Conservation (phyloP, 1,284 basidiomycete genomes). For the Porodaedalea pini region DNA sequence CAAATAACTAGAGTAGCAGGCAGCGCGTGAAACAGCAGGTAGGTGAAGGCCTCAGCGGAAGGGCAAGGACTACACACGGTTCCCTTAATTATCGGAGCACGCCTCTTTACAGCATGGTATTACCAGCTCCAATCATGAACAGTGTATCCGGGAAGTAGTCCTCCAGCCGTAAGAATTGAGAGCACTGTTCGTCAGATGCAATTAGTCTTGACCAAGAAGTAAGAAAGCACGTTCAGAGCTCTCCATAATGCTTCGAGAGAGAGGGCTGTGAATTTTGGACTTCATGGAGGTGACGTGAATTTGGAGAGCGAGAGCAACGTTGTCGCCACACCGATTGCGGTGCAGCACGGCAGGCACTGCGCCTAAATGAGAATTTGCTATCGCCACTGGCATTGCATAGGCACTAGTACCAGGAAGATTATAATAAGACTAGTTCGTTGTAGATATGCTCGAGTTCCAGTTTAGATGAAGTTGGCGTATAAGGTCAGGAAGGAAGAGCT, state of each 20-base stretch:
- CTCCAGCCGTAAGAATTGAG: neutral
- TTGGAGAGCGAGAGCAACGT: conserved; percentile 3
- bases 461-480: too few species aligned
- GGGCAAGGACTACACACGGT: conserved; percentile 7
- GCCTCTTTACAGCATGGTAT: conserved; percentile 13
- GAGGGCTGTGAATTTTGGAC: neutral
- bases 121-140: neutral
- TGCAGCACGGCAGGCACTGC: neutral
- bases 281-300: neutral
- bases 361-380: neutral
- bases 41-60: neutral
- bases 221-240: neutral
- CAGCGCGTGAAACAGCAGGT: conserved; percentile 9
- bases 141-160: neutral
- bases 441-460: too few species aligned
- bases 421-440: too few species aligned
- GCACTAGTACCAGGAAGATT: neutral
- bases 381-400: neutral
- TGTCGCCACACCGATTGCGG: conserved; percentile 7
- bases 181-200: neutral
- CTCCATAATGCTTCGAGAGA: neutral
- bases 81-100: conserved; percentile 11
- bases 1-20: conserved; percentile 4
- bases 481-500: too few species aligned
- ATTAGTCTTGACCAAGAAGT: neutral